Percentiles rank a stretch among this genome's conserved stretches.
phyloP scores from a whole-genome alignment of 2,329 filamentous ascomycete species.

The Cladosporium oxysporum region DNA sequence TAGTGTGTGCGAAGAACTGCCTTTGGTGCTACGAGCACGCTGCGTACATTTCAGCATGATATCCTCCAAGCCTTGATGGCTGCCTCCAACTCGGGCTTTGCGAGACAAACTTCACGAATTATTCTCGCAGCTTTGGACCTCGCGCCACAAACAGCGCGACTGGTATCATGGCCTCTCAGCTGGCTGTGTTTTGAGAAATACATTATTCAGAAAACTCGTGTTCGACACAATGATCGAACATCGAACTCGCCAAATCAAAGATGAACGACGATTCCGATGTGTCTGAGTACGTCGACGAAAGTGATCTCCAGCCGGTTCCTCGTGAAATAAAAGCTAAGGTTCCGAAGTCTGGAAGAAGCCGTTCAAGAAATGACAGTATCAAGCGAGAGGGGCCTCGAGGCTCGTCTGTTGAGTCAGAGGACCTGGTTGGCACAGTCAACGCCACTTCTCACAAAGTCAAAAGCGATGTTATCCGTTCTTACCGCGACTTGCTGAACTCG shows the following conservation, averaged over 20 bases:
- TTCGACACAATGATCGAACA: not conserved
- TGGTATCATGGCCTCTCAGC: not conserved
- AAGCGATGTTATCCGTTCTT: constrained; percentile 30
- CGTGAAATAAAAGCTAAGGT: not conserved
- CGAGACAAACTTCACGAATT: not conserved
- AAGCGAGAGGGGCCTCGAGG: not conserved
- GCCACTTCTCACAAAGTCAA: not conserved
- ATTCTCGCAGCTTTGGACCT: not conserved
- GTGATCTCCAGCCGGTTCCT: not conserved
- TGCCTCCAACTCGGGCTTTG: not conserved
- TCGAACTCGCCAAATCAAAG: not conserved
- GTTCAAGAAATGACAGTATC: not conserved
- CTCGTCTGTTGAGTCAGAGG: not conserved
- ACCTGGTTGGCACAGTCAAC: too few species aligned
- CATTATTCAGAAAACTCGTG: rapidly evolving
- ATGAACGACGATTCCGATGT: constrained; percentile 17
- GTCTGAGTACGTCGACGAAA: constrained; percentile 5
- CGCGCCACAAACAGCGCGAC: not conserved
- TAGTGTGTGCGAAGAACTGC: not conserved
- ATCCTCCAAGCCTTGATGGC: not conserved
- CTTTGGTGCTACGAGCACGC: not conserved
- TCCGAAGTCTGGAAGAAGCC: not conserved
- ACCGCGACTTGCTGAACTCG: constrained; percentile 55
- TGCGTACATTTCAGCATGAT: not conserved
- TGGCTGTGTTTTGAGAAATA: not conserved